These are phyloP conservation scores for Termitomyces bulborhizus DNA, from an alignment of 768 basidiomycete species.

Conservation along the genomic window DNA sequence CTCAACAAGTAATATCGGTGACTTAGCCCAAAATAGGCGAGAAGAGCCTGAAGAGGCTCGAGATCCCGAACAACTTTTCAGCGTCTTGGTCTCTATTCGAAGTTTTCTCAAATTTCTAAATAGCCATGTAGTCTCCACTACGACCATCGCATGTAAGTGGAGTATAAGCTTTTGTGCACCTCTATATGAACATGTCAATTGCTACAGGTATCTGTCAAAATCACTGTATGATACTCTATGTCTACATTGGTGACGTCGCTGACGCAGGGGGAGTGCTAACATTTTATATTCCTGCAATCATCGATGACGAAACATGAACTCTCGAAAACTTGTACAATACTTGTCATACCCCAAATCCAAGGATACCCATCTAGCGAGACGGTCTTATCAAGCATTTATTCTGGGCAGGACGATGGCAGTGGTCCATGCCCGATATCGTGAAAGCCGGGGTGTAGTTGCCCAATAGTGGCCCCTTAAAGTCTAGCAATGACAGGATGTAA, in stretches of 20 bases:
- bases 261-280: slow-evolving; percentile 83
- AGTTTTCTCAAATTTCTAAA: slow-evolving; percentile 80
- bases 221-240: slow-evolving; percentile 83
- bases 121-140: slow-evolving; percentile 73
- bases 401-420: background rate
- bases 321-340: background rate
- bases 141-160: slow-evolving; percentile 77
- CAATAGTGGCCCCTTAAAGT: background rate
- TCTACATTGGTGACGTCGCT: slow-evolving; percentile 77
- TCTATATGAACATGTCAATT: background rate
- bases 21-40: slow-evolving; percentile 14
- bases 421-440: background rate
- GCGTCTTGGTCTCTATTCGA: slow-evolving; percentile 62
- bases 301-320: slow-evolving; percentile 39
- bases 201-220: slow-evolving; percentile 68
- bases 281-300: slow-evolving; percentile 79
- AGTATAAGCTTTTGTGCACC: background rate
- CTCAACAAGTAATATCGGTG: background rate
- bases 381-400: too few relatives aligned
- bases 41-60: slow-evolving; percentile 31
- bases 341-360: slow-evolving; percentile 2
- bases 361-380: background rate
- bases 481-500: too few relatives aligned
- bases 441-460: background rate
- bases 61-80: slow-evolving; percentile 55